These are phyloP conservation scores for Excoecaria agallocha DNA, from an alignment of 345 rosid genomes.

Conservation along the genomic window DNA sequence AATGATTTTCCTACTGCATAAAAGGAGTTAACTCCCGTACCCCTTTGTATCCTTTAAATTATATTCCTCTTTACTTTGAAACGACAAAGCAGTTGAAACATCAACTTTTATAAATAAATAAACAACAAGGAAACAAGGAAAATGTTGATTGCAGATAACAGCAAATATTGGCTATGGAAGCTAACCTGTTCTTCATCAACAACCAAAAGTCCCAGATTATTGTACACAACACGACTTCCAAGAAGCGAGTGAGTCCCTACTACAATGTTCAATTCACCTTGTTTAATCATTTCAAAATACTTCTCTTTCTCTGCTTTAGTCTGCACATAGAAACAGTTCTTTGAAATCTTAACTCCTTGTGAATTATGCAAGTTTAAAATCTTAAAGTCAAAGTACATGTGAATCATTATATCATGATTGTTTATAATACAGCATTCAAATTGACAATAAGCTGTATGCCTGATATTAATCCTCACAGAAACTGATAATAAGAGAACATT, in stretches of 20 bases:
- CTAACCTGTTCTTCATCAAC: constrained; percentile 98
- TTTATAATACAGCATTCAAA: constrained; percentile 1
- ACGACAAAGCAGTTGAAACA: background rate
- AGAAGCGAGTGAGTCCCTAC: constrained; percentile 98
- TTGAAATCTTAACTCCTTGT: constrained; percentile 18
- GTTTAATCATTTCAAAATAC: constrained; percentile 65
- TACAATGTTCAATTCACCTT: constrained; percentile 69
- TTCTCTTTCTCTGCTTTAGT: constrained; percentile 78
- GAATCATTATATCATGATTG: background rate
- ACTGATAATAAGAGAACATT: background rate
- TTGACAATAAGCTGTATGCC: constrained; percentile 3
- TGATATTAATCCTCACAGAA: background rate
- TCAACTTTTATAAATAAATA: background rate
- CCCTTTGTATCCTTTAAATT: background rate
- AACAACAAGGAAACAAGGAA: background rate
- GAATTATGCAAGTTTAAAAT: constrained; percentile 18
- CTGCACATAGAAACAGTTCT: constrained; percentile 43
- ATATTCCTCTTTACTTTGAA: background rate
- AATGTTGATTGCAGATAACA: constrained; percentile 12
- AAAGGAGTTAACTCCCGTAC: background rate
- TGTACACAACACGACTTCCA: constrained; percentile 87
- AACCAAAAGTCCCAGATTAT: constrained; percentile 90
- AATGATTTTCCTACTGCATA: background rate
- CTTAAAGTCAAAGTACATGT: constrained; percentile 1
- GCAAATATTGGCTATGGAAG: constrained; percentile 16